phyloP scores from a whole-genome alignment of 2,329 filamentous ascomycete species.

The Curvularia sp. region DNA sequence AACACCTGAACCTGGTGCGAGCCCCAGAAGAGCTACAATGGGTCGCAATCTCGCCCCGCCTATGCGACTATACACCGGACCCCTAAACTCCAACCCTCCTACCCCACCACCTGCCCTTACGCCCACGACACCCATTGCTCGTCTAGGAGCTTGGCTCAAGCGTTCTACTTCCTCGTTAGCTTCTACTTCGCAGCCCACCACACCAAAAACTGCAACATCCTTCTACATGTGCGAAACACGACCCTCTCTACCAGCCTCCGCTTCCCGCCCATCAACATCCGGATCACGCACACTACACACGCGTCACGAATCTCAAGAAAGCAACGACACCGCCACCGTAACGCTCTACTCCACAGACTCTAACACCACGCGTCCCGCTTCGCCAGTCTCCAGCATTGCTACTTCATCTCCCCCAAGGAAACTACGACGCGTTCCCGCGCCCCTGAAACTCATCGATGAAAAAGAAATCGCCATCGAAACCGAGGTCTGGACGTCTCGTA shows the following conservation, averaged over 20 bases:
- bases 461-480: constrained; percentile 34
- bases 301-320: constrained; percentile 41
- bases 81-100: constrained; percentile 46
- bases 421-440: constrained; percentile 38
- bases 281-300: constrained; percentile 34
- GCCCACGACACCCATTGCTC: constrained; percentile 44
- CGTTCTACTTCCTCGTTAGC: constrained; percentile 39
- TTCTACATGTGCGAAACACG: constrained; percentile 43
- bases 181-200: constrained; percentile 21
- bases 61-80: constrained; percentile 32
- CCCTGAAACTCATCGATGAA: constrained; percentile 34
- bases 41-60: constrained; percentile 35
- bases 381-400: constrained; percentile 3
- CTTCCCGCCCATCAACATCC: constrained; percentile 32
- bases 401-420: constrained; percentile 26
- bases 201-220: constrained; percentile 21
- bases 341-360: constrained; percentile 37
- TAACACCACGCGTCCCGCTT: constrained; percentile 13
- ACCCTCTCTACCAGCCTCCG: constrained; percentile 7
- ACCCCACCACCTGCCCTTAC: constrained; percentile 44
- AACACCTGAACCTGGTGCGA: constrained; percentile 18
- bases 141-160: constrained; percentile 47
- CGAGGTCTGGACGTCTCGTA: constrained; percentile 27
- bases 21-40: constrained; percentile 24
- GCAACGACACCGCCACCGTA: constrained; percentile 39